phyloP scores from a whole-genome alignment of 2,329 filamentous ascomycete genomes.

The Calonectria naviculata region DNA sequence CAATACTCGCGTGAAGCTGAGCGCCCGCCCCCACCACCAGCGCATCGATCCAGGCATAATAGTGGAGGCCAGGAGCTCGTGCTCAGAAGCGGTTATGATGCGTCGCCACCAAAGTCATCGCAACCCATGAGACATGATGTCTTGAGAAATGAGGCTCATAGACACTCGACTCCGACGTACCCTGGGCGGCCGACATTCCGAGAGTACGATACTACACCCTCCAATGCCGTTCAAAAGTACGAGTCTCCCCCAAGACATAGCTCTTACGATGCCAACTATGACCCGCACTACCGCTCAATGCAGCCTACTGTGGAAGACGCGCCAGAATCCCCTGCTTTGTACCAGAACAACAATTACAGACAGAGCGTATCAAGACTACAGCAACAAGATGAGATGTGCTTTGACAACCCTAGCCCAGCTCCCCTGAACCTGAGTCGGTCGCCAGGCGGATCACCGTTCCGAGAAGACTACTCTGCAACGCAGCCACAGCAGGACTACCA shows the following conservation, averaged over 20 bases:
- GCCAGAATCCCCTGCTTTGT: constrained; percentile 60
- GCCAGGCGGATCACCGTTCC: constrained; percentile 34
- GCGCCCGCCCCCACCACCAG: constrained; percentile 67
- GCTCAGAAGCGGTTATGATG: constrained; percentile 54
- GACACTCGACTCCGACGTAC: constrained; percentile 61
- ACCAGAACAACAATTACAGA: constrained; percentile 41
- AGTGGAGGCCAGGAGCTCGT: constrained; percentile 56
- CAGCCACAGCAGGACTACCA: constrained; percentile 32
- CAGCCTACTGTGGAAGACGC: constrained; percentile 74
- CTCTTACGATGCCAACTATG: constrained; percentile 62
- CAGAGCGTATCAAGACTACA: constrained; percentile 37
- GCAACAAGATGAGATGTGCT: constrained; percentile 51
- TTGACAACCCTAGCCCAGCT: constrained; percentile 55
- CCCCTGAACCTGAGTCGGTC: constrained; percentile 56
- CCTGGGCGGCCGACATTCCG: constrained; percentile 66
- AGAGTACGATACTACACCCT: constrained; percentile 59
- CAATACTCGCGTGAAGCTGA: constrained; percentile 54
- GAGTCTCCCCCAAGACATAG: constrained; percentile 56
- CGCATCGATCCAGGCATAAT: constrained; percentile 61
- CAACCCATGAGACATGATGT: constrained; percentile 68
- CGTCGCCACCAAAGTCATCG: constrained; percentile 53
- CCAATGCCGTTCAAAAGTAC: constrained; percentile 48
- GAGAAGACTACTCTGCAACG: constrained; percentile 39
- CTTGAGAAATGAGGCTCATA: constrained; percentile 66
- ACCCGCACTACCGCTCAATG: constrained; percentile 61